A percentile compares a stretch with the other conserved stretches of the same genome.
phyloP scores from a whole-genome alignment of 1,139 yeast genomes.

The Nakaseomyces sp. region DNA sequence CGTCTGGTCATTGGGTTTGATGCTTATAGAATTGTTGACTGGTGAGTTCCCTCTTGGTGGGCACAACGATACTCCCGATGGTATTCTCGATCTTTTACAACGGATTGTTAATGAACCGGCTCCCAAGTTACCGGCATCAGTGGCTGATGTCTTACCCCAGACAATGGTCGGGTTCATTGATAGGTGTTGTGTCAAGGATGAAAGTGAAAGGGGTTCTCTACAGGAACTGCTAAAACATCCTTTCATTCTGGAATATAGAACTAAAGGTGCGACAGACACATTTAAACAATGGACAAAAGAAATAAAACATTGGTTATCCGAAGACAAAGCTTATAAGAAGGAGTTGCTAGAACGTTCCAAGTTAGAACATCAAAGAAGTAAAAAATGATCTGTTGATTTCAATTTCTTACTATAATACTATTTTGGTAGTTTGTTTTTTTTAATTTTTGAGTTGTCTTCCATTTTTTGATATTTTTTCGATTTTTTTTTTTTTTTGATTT shows the following conservation, averaged over 20 bases:
- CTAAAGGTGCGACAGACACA: constrained; percentile 20
- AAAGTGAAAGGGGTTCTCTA: constrained; percentile 53
- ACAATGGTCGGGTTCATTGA: constrained; percentile 48
- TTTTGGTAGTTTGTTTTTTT: no score
- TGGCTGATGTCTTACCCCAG: constrained; percentile 31
- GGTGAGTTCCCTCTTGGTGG: constrained; percentile 62
- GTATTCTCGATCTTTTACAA: constrained; percentile 82
- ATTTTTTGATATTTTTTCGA: no score
- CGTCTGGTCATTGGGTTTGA: constrained; percentile 91
- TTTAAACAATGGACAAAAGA: constrained; percentile 31
- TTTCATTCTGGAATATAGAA: constrained; percentile 24
- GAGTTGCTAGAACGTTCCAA: constrained; percentile 26
- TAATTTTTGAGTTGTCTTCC: no score
- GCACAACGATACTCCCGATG: constrained; percentile 60
- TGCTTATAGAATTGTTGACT: constrained; percentile 78
- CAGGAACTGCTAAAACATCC: constrained; percentile 41
- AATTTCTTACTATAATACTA: no score
- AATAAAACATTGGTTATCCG: constrained; percentile 24
- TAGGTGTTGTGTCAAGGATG: constrained; percentile 58
- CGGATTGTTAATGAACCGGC: constrained; percentile 90
- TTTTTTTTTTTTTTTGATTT: no score
- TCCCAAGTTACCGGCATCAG: constrained; percentile 50
- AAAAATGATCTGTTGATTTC: not conserved
- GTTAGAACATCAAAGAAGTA: constrained; percentile 17
- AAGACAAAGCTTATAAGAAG: constrained; percentile 26